A percentile compares a stretch with the other conserved stretches of the same genome.
Conservation (phyloP, 768 basidiomycete species). For the Daedaleopsis nitida region DNA sequence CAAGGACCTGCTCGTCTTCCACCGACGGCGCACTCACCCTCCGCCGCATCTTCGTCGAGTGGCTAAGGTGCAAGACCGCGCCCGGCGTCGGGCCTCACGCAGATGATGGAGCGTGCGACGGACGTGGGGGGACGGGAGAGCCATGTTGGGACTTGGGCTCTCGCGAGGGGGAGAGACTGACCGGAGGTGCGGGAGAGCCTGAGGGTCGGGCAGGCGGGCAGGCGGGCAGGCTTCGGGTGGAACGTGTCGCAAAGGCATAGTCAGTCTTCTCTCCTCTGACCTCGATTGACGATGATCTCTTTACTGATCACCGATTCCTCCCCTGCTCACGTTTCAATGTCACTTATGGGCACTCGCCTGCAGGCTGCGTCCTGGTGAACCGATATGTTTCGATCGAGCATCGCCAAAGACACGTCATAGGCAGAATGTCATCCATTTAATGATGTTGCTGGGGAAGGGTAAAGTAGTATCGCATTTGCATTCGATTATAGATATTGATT, state of each 20-base stretch:
- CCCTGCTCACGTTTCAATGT: too few relatives aligned
- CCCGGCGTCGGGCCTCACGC: conserved; percentile 37
- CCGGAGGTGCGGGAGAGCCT: conserved; percentile 48
- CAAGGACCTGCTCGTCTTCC: conserved; percentile 68
- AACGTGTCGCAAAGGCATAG: conserved; percentile 34
- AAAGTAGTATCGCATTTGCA: not conserved
- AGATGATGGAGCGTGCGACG: conserved; percentile 37
- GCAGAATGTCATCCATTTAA: too few relatives aligned
- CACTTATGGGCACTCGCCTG: too few relatives aligned
- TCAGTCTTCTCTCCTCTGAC: conserved; percentile 22
- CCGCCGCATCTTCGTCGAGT: conserved; percentile 53
- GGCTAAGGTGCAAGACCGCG: conserved; percentile 33
- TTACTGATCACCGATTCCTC: conserved; percentile 11
- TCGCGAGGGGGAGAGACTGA: conserved; percentile 55
- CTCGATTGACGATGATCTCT: conserved; percentile 2
- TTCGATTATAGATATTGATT: too few relatives aligned
- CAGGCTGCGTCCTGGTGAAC: too few relatives aligned
- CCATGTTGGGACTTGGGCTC: conserved; percentile 65
- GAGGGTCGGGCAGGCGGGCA: not conserved
- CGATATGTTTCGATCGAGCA: too few relatives aligned
- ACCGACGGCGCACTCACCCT: conserved; percentile 55
- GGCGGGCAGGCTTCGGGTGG: conserved; percentile 1
- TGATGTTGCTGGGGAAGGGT: too few relatives aligned
- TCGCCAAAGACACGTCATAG: too few relatives aligned
- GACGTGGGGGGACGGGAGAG: conserved; percentile 41